Evolutionary conservation across 1,284 basidiomycete genomes (phyloP).

Genomic region (Sanguinoderma infundibulare): DNA sequence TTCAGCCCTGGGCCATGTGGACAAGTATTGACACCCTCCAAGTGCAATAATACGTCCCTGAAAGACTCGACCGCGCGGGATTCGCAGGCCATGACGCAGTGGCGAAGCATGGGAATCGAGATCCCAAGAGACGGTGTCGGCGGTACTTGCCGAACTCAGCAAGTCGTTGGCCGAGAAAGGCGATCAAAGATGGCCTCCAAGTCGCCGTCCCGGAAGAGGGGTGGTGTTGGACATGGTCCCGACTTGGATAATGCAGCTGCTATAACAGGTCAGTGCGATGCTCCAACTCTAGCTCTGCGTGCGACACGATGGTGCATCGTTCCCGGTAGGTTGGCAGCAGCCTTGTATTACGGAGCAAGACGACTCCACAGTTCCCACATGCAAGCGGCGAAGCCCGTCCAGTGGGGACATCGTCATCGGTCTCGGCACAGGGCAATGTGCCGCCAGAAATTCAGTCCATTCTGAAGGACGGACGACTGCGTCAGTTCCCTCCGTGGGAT

Average conservation of each 20-base stretch:
- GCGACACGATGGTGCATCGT: conserved; percentile 3
- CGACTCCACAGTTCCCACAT: conserved; percentile 18
- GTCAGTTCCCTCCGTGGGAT: conserved; percentile 14
- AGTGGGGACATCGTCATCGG: conserved; percentile 22
- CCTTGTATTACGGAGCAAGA: conserved; percentile 10
- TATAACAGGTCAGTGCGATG: background rate
- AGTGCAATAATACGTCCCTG: background rate
- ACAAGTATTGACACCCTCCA: background rate
- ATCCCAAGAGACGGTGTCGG: background rate
- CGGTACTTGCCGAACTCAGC: background rate
- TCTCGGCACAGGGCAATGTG: conserved; percentile 17
- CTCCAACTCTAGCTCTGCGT: conserved; percentile 12
- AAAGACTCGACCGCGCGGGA: background rate
- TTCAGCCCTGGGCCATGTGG: background rate
- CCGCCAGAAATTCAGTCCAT: conserved; percentile 10
- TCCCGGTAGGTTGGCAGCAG: conserved; percentile 9
- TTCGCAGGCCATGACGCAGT: background rate
- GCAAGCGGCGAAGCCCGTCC: background rate
- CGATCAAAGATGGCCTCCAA: background rate
- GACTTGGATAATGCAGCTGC: background rate
- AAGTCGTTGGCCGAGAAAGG: background rate
- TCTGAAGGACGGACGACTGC: conserved; percentile 7
- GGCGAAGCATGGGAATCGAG: background rate
- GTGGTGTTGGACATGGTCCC: background rate
- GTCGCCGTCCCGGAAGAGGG: background rate